These are phyloP conservation scores for Pseudocohnilembus persalinus DNA, from an alignment of 169 alveolate species.

Conservation along the genomic window DNA sequence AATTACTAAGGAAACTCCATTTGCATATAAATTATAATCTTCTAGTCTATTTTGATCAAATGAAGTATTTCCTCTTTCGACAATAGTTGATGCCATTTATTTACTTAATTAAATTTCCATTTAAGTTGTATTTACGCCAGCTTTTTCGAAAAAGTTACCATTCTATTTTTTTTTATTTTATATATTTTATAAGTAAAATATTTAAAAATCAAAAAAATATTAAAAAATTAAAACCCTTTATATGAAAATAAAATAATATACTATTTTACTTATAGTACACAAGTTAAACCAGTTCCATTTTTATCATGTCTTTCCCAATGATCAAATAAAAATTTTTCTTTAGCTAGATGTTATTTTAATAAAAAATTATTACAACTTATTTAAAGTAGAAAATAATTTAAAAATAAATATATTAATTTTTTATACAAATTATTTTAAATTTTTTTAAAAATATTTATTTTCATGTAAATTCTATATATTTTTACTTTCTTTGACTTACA, in stretches of 20 bases:
- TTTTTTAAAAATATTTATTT: not conserved
- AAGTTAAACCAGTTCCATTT: constrained; percentile 75
- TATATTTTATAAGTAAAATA: too few species aligned
- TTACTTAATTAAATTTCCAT: constrained; percentile 69
- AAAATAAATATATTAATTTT: not conserved
- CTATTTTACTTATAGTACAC: constrained; percentile 52
- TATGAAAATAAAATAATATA: not conserved
- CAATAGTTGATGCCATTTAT: constrained; percentile 67
- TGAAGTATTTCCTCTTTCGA: constrained; percentile 58
- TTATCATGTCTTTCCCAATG: constrained; percentile 67
- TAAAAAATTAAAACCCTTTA: not conserved
- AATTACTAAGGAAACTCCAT: constrained; percentile 83
- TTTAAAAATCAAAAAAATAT: not conserved
- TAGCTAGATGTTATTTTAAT: too few species aligned
- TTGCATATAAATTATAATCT: constrained; percentile 71
- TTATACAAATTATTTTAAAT: not conserved
- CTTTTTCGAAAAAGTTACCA: constrained; percentile 83
- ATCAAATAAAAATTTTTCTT: constrained; percentile 55
- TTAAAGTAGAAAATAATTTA: too few species aligned
- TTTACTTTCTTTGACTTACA: constrained; percentile 29
- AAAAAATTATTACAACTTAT: too few species aligned
- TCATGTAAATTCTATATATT: not conserved
- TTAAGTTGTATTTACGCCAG: constrained; percentile 77
- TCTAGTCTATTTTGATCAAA: constrained; percentile 28
- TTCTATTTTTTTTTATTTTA: too few species aligned